Evolutionary conservation across 768 basidiomycete genomes (phyloP), one percentile per base, ranked within the genome.

Genomic region (Rhizopogon vesiculosus): DNA sequence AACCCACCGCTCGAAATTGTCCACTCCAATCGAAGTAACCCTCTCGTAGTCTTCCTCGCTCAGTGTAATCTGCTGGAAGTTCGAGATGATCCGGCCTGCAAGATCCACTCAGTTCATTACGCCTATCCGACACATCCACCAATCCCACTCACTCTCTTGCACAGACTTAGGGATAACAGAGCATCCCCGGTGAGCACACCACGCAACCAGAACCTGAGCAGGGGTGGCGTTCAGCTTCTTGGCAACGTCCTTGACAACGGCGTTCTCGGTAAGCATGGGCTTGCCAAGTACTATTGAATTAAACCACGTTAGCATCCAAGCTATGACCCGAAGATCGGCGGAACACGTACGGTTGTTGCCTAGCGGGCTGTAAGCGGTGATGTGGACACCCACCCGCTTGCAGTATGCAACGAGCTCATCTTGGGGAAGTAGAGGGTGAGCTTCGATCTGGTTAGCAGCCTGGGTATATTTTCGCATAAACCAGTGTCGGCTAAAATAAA

Each of bases 161-260:
- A 91, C 88, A 54, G 83, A 85, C 79, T 94, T 93, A 16, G 92
- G 92, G 63, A 93, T 91, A 58, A 93, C 87, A 8, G 84, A 85
- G 69, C 84, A 86, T 12, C 91, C 92, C 42, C 90, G 80, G 61
- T 84, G 67, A 39, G 72, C 80, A 12, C 83, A 87, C 91, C 91
- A 95, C 0, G 90, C 89, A 57, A 96, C 73, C 53, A 94, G 77
- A 39, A 94, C 86, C 69, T 94, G 89, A 0, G 91, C 92, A 2
- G 89, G 74, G 1, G 86, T 86, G 5, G 83, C 86, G 35, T 74
- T 73, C 38, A 87, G 76, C 62, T 75, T 77, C 57, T 82, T 69
- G 19, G 90, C 91, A 45, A 93, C 77, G 53, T 79, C 78, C 45
- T 76, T 62, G 25, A 94, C 79, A 45, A 73, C 74, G 4, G 82